Evolutionary conservation across 2,329 filamentous ascomycete genomes (phyloP), one percentile per base, ranked within the genome.

Genomic region (Boeremia exigua): DNA sequence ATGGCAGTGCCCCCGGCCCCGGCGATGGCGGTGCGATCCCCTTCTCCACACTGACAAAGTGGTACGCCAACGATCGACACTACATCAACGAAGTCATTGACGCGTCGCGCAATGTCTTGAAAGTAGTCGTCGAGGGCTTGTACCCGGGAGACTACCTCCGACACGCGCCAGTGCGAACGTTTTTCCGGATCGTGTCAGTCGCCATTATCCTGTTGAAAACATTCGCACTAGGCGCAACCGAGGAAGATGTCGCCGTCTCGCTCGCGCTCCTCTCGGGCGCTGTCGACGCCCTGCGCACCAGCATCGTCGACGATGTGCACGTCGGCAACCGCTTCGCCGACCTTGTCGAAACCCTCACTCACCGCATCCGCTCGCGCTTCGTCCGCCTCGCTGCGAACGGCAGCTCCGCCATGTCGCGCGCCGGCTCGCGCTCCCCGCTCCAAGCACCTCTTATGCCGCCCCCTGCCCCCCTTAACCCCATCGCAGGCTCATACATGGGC

Each of bases 201-300:
- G 89, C 90, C 59, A 93, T 94, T 85, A 93, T 95, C 68, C 75
- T 95, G 15, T 83, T 95, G 45, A 95, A 88, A 78, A 94, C 91
- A 0, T 94, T 95, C 74, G 90, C 90, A 0, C 82, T 95, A 1
- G 91, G 91, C 15, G 90, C 90, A 1, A 88, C 89, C 1, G 89
- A 91, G 65, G 87, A 87, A 51, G 90, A 95, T 62, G 88, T 94
- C 25, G 86, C 88, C 67, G 82, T 89, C 42, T 91, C 88, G 60
- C 88, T 95, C 28, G 83, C 83, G 6, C 80, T 95, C 27, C 89
- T 95, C 80, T 89, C 92, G 67, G 81, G 84, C 28, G 90, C 89
- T 0, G 89, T 93, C 0, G 82, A 88, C 61, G 90, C 89, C 1
- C 81, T 95, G 32, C 85, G 89, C 15, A 89, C 86, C 63, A 92